Base-by-base conservation (phyloP, 1,284 basidiomycete species). In the Malassezia globosa region DNA sequence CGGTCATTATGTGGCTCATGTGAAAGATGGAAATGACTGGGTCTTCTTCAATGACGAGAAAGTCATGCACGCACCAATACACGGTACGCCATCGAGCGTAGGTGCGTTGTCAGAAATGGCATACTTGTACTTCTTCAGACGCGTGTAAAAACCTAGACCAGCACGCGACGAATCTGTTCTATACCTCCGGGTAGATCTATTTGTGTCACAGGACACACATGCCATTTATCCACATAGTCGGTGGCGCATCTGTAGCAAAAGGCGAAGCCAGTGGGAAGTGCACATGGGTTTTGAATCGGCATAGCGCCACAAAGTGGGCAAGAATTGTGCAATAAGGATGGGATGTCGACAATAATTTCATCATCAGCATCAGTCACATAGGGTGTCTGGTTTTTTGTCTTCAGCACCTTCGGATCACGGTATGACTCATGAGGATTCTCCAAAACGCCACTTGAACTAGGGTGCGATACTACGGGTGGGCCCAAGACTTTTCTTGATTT, bases 211-310 rank as follows among this genome's bases (percentile, higher is more conserved):
- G 90, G 90, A 75, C 90, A 96, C 64, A 75, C 77, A 25, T 81
- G 81, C 51, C 82, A 75, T 64, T 81, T 80, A 70, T 85, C 81
- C 39, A 95, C 82, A 61, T 87, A 81, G 51, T 83, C 82, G 76
- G 85, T 83, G 44, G 84, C 83, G 73, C 92, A 96, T 35, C 85
- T 82, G 73, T 94, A 97, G 74, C 92, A 95, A 66, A 87, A 92
- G 7, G 95, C 87, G 77, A 90, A 95, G 37, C 94, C 90, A 24
- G 82, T 85, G 7, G 88, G 86, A 36, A 96, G 73, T 22, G 87
- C 84, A 14, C 87, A 90, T 26, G 90, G 84, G 68, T 96, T 96
- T 66, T 81, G 81, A 51, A 94, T 81, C 42, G 74, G 72, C 18
- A 63, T 41, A 25, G 79, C 77, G 33, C 77, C 77, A 73, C 90